A percentile compares a stretch with the other conserved stretches of the same genome.
phyloP scores from a whole-genome alignment of 208 protist species.

The Trypanosoma vivax region DNA sequence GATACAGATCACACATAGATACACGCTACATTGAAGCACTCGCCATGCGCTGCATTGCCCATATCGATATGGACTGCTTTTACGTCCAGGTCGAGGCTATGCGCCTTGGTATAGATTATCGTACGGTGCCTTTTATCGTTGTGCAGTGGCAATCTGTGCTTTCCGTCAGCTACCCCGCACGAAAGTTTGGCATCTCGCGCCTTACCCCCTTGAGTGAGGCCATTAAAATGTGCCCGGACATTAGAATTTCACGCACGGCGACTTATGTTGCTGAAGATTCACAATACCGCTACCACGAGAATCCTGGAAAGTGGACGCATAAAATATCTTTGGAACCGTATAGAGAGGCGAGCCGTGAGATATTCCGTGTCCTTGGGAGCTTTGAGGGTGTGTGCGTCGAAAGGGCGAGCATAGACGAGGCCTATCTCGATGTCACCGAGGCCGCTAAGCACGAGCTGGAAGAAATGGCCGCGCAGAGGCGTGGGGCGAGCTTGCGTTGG shows the following conservation, averaged over 20 bases:
- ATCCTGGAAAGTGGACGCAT: conserved; percentile 39
- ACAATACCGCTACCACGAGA: conserved; percentile 48
- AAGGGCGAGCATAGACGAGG: conserved; percentile 83
- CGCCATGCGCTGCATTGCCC: conserved; percentile 58
- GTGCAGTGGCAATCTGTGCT: conserved; percentile 79
- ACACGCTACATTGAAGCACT: neutral
- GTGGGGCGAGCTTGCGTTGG: conserved; percentile 20
- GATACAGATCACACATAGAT: neutral
- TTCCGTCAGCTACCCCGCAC: conserved; percentile 86
- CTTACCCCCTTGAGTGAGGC: conserved; percentile 48
- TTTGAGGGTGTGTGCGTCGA: conserved; percentile 52
- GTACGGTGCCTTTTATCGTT: conserved; percentile 50
- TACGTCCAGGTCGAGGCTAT: conserved; percentile 89
- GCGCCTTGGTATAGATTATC: conserved; percentile 71
- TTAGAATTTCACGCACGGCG: conserved; percentile 39
- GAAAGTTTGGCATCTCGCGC: conserved; percentile 53
- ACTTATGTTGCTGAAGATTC: conserved; percentile 57
- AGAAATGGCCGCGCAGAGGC: conserved; percentile 13
- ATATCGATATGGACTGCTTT: conserved; percentile 92
- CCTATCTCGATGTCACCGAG: conserved; percentile 79
- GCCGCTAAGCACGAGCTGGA: conserved; percentile 43
- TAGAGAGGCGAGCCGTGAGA: conserved; percentile 58
- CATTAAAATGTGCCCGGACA: conserved; percentile 31
- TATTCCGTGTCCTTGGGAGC: conserved; percentile 56
- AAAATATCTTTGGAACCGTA: conserved; percentile 85